Evolutionary conservation across 225 moss, liverwort and hornwort genomes (phyloP).

Genomic region (Straminergon stramineum): DNA sequence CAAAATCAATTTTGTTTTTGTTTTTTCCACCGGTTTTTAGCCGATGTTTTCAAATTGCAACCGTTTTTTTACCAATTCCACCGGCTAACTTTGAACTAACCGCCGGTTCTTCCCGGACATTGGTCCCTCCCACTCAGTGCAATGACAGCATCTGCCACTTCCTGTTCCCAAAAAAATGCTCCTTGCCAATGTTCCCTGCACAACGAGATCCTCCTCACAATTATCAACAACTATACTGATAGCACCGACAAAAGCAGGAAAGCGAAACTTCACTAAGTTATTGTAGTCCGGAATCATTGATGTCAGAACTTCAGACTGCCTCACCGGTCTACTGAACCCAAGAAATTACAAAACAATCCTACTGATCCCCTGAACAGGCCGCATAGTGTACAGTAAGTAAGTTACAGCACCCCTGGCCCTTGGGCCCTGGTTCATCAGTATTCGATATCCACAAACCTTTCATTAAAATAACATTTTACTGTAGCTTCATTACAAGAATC

Average conservation of each 20-base stretch:
- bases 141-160: background rate
- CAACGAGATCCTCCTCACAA: background rate
- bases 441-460: background rate
- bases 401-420: too few species aligned
- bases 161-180: too few species aligned
- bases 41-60: too few species aligned
- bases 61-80: too few species aligned
- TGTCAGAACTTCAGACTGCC: background rate
- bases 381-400: background rate
- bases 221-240: background rate
- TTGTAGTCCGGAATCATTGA: background rate
- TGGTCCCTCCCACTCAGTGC: too few species aligned
- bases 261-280: background rate
- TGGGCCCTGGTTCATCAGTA: background rate
- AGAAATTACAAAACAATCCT: background rate
- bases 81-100: too few species aligned
- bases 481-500: background rate
- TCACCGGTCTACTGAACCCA: background rate
- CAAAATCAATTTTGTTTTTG: too few species aligned
- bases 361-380: background rate
- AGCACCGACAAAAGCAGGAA: background rate
- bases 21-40: too few species aligned
- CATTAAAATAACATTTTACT: background rate
- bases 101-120: too few species aligned
- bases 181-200: background rate